phyloP scores from a whole-genome alignment of 768 basidiomycete species.

The Boletus insuetus region DNA sequence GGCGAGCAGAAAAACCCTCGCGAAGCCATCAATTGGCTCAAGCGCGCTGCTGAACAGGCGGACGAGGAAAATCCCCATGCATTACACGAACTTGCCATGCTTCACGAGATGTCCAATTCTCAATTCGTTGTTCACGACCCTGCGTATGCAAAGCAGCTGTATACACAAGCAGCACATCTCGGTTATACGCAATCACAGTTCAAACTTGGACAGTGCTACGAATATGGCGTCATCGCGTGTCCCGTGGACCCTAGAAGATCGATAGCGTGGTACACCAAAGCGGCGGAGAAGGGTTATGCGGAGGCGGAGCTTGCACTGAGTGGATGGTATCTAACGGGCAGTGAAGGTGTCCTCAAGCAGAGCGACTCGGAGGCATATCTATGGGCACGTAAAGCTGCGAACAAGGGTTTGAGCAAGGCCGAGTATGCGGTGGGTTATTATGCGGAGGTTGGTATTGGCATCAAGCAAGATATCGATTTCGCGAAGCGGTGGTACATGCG shows the following conservation, averaged over 20 bases:
- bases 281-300: slow-evolving; percentile 93
- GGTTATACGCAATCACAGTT: slow-evolving; percentile 94
- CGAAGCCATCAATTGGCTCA: slow-evolving; percentile 93
- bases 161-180: slow-evolving; percentile 87
- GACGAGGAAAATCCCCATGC: slow-evolving; percentile 99
- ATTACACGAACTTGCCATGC: slow-evolving; percentile 87
- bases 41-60: slow-evolving; percentile 92
- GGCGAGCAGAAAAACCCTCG: slow-evolving; percentile 82
- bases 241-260: slow-evolving; percentile 91
- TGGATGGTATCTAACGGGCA: slow-evolving; percentile 97
- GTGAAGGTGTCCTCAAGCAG: slow-evolving; percentile 94
- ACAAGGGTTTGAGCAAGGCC: slow-evolving; percentile 94
- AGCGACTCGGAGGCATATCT: slow-evolving; percentile 98
- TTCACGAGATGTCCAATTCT: slow-evolving; percentile 72
- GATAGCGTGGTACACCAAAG: slow-evolving; percentile 98
- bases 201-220: slow-evolving; percentile 93
- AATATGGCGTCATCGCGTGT: slow-evolving; percentile 86
- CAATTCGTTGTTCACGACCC: slow-evolving; percentile 76
- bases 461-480: slow-evolving; percentile 93
- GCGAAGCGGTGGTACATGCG: slow-evolving; percentile 99
- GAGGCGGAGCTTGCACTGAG: slow-evolving; percentile 95
- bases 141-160: slow-evolving; percentile 77
- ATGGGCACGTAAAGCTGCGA: slow-evolving; percentile 95
- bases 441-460: slow-evolving; percentile 95
- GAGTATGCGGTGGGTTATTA: slow-evolving; percentile 99